Conservation (phyloP, 1,284 basidiomycete species). For the Thecaphora thlaspeos region DNA sequence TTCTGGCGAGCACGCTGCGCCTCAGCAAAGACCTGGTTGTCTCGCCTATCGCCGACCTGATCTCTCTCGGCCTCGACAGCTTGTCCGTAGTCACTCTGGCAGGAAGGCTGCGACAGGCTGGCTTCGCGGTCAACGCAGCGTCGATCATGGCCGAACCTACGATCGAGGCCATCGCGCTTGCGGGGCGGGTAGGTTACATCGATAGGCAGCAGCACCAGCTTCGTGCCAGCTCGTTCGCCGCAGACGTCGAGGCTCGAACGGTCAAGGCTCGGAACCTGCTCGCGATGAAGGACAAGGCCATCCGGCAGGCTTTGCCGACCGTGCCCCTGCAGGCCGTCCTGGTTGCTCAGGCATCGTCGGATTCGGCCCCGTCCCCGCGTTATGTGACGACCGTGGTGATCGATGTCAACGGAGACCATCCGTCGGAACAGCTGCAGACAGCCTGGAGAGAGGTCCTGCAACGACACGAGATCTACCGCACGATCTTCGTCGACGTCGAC, state of each 20-base stretch:
- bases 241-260: constrained; percentile 8
- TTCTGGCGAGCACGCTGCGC: constrained; percentile 12
- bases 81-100: constrained; percentile 44
- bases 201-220: not conserved
- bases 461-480: constrained; percentile 41
- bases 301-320: constrained; percentile 27
- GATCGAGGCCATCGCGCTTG: constrained; percentile 28
- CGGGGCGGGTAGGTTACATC: too few species aligned
- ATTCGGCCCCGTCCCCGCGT: constrained; percentile 10
- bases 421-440: constrained; percentile 8
- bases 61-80: constrained; percentile 49
- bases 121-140: constrained; percentile 20
- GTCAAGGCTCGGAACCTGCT: constrained; percentile 7
- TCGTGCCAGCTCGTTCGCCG: constrained; percentile 3
- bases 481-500: constrained; percentile 36
- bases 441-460: constrained; percentile 25
- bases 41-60: constrained; percentile 21
- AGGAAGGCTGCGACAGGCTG: constrained; percentile 27
- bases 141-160: constrained; percentile 35
- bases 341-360: constrained; percentile 30
- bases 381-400: constrained; percentile 42
- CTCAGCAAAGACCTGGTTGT: constrained; percentile 10
- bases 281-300: not conserved
- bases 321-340: constrained; percentile 48
- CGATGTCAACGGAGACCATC: constrained; percentile 2